Evolutionary conservation across 2,329 filamentous ascomycete species (phyloP), one percentile per base, ranked within the genome.

Genomic region (Fusarium sublunatum): DNA sequence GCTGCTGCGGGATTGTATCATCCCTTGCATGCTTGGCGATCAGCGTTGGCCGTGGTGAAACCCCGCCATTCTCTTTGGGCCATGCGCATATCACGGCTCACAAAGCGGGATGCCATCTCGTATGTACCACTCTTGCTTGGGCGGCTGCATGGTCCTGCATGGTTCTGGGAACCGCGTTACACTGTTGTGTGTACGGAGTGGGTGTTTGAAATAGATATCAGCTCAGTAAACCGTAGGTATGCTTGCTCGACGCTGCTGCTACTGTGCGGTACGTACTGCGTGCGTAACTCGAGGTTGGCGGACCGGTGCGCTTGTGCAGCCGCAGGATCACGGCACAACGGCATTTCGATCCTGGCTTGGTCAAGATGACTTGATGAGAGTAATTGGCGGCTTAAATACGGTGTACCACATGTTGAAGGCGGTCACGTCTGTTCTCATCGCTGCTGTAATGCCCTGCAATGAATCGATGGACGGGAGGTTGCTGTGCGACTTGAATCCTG

Each of bases 281-380:
- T 45, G 51, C 57, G 58, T 51, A 61, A 56, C 42, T 65, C 60
- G 50, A 53, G 55, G 67, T 73, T 58, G 62, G 65, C 65, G 73
- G 72, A 73, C 73, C 73, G 73, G 72, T 72, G 71, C 74, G 73
- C 72, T 71, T 71, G 56, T 76, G 70, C 73, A 75, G 70, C 64
- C 72, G 74, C 68, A 72, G 71, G 63, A 73, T 74, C 65, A 73
- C 25, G 36, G 43, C 49, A 41, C 38, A 63, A 67, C 72, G 72
- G 69, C 73, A 69, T 74, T 42, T 72, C 69, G 64, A 70, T 65
- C 64, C 64, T 68, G 42, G 58, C 50, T 65, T 60, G 55, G 59
- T 24, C 55, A 58, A 32, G 31, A 6, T 6, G 11, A 32, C 6
- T 32, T 32, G 6, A 5, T 32, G 15, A 7, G 31, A 32, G 41